Conservation (phyloP, 106 monocot genomes). For the Phalaenopsis aphrodite region DNA sequence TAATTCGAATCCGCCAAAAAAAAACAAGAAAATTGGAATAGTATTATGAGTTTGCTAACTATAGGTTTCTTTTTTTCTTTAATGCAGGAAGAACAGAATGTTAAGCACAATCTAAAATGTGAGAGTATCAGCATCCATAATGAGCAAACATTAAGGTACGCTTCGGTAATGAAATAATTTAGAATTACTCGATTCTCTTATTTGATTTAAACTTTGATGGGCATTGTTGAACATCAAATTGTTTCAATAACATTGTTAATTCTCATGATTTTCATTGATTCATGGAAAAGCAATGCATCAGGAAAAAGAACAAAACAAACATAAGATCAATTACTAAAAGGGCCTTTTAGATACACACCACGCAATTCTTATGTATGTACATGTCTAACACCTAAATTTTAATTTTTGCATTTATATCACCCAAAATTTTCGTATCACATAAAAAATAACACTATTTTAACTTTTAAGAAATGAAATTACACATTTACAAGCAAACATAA, state of each 20-base stretch:
- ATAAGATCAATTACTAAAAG: background rate
- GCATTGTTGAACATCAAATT: background rate
- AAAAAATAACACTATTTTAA: no score
- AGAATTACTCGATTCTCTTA: background rate
- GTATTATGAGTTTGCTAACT: background rate
- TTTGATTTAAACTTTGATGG: background rate
- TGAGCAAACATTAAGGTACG: background rate
- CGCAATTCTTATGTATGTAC: no score
- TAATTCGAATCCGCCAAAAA: background rate
- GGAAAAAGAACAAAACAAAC: background rate
- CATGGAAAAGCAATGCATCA: background rate
- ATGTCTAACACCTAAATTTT: no score
- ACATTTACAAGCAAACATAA: no score
- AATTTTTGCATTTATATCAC: no score
- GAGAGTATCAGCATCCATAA: background rate
- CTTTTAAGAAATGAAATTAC: no score
- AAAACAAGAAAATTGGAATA: background rate
- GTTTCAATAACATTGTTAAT: background rate
- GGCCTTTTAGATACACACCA: no score
- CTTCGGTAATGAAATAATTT: background rate
- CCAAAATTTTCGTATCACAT: no score
- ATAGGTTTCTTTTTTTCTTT: background rate
- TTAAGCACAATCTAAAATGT: background rate
- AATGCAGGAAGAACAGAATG: constrained; percentile 7
- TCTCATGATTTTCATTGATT: background rate